Evolutionary conservation across 352 stramenopile species (phyloP), one percentile per base, ranked within the genome.

Genomic region (Saprolegnia diclina): DNA sequence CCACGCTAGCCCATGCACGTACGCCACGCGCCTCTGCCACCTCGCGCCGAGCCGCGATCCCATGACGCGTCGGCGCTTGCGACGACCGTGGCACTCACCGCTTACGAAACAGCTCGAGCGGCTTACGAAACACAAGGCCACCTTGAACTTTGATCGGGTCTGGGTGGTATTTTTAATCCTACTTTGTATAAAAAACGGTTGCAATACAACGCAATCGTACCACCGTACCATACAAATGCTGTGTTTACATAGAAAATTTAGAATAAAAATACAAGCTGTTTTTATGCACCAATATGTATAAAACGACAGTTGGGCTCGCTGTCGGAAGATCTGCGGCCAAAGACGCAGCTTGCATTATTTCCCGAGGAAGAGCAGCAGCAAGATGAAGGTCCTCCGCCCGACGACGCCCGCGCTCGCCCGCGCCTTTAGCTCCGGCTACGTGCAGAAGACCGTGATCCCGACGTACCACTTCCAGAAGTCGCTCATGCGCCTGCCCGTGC

Each of bases 381-480:
- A 3, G 13, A 48, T 48, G 42, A 48, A 59, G 52, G 13, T 59
- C 24, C 11, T 59, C 13, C 52, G 52, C 52, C 35, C 35, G 52
- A 59, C 46, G n/a, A 54, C 24, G 19, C 52, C 24, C 24, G 24
- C 52, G 52, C 35, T 59, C 52, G 24, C 52, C 13, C 24, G 52
- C 35, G 52, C 52, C 52, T 35, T 40, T 67, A 72, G 79, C 52
- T 35, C 52, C 56, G 74, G 79, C 40, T 95, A 94, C 72, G 80
- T 95, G 62, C 88, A 95, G 63, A 77, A 95, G 64, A 95, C 86
- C 5, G 73, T 91, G 50, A 93, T 95, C 74, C 88, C 88, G 3
- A 95, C 88, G 54, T 94, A 78, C 72, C 86, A 94, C 73, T 95
- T 95, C 73, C 88, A 95, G 64, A 87, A 91, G 73, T 92, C 82